A percentile compares a stretch with the other conserved stretches of the same genome.
Evolutionary conservation across 305 asterid species (phyloP).

Genomic region (Ajuga reptans): DNA sequence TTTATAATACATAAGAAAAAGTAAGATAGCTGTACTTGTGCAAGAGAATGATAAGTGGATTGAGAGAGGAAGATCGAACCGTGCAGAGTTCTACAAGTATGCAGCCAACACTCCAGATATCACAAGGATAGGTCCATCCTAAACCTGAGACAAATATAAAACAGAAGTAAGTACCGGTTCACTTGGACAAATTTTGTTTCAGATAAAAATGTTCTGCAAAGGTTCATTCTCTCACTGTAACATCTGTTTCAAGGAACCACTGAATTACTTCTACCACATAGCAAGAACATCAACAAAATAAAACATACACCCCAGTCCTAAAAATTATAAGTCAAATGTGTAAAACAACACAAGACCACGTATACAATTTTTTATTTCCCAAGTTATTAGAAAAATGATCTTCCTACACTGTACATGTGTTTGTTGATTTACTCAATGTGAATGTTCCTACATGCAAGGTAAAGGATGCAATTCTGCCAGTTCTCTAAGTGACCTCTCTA

Average conservation of each 20-base stretch:
- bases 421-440: too few species aligned
- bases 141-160: conserved; percentile 41
- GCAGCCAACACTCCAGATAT: conserved; percentile 88
- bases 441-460: too few species aligned
- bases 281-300: background rate
- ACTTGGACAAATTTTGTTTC: background rate
- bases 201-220: background rate
- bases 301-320: background rate
- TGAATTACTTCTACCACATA: background rate
- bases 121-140: conserved; percentile 87
- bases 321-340: background rate
- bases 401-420: background rate
- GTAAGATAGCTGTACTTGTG: background rate
- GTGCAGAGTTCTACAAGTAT: conserved; percentile 74
- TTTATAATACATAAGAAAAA: conserved; percentile 17
- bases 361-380: background rate
- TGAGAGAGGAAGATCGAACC: conserved; percentile 38
- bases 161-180: background rate
- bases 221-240: background rate
- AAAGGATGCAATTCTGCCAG: too few species aligned
- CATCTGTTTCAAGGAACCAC: background rate
- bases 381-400: background rate
- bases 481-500: too few species aligned
- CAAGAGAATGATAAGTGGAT: background rate
- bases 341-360: background rate